Evolutionary conservation across 106 monocot species (phyloP).

Genomic region (Phalaenopsis aphrodite): DNA sequence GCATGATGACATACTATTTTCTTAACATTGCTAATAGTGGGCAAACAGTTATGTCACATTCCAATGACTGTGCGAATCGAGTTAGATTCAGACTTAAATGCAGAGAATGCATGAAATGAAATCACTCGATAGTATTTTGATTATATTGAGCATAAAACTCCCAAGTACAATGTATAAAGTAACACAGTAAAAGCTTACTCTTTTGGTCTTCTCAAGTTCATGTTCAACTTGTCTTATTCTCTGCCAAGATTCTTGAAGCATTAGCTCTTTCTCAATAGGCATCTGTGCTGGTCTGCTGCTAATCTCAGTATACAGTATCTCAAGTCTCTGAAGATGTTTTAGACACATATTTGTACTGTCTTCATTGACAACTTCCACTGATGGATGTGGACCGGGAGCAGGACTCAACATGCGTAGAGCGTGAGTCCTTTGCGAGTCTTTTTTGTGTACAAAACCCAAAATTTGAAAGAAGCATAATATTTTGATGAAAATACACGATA

Average conservation of each 20-base stretch:
- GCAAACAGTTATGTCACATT: no score
- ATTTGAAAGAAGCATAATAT: neutral
- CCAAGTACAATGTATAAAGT: neutral
- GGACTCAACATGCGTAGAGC: neutral
- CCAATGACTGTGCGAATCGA: no score
- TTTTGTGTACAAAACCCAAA: neutral
- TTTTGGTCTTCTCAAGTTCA: conserved; percentile 3
- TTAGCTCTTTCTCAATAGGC: neutral
- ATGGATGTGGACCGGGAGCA: neutral
- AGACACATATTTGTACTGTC: neutral
- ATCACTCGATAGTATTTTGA: no score
- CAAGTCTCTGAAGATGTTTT: neutral
- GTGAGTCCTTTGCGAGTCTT: neutral
- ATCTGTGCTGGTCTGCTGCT: neutral
- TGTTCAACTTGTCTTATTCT: conserved; percentile 1
- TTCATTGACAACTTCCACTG: neutral
- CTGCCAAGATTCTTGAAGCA: neutral
- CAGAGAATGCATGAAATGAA: no score
- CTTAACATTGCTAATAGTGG: no score
- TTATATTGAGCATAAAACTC: neutral
- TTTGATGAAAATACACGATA: neutral
- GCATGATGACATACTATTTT: no score
- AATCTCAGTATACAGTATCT: neutral
- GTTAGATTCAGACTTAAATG: no score
- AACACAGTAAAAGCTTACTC: neutral